Percentiles rank a stretch among this genome's conserved stretches.
Conservation (phyloP, 2,329 filamentous ascomycete species). For the Clonostachys rhizophaga region DNA sequence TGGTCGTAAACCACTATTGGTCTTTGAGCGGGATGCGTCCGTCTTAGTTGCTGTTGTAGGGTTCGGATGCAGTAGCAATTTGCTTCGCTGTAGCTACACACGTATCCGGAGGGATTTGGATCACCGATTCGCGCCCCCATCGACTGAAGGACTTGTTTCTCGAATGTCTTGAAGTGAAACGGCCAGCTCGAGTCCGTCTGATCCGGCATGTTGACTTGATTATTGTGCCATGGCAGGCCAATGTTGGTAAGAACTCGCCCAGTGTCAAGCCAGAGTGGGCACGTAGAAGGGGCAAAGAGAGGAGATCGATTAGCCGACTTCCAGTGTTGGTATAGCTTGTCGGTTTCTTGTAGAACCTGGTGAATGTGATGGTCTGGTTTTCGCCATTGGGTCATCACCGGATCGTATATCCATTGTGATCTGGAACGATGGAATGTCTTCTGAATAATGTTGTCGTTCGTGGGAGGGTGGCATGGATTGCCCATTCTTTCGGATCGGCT, state of each 20-base stretch:
- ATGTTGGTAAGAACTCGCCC: not conserved
- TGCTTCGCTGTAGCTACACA: not conserved
- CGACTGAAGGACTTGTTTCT: no score
- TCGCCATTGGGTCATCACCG: no score
- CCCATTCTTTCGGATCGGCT: no score
- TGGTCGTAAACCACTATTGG: not conserved
- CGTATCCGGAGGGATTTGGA: no score
- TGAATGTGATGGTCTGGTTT: no score
- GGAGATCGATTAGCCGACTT: not conserved
- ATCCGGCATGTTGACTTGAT: conserved; percentile 1
- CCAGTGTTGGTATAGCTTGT: no score
- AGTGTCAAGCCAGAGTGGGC: not conserved
- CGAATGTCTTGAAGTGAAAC: not conserved
- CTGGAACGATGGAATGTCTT: no score
- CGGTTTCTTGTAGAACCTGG: no score
- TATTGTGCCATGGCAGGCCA: conserved; percentile 1
- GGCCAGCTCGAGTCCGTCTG: not conserved
- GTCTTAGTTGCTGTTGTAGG: not conserved
- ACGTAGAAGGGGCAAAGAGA: not conserved
- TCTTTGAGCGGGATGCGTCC: not conserved
- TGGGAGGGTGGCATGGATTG: no score
- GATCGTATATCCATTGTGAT: no score
- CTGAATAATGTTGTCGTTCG: no score
- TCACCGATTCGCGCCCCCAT: no score
- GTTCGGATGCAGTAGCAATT: conserved; percentile 1